Conservation (phyloP, 495 filamentous ascomycete species). For the Sordaria brevicollis region DNA sequence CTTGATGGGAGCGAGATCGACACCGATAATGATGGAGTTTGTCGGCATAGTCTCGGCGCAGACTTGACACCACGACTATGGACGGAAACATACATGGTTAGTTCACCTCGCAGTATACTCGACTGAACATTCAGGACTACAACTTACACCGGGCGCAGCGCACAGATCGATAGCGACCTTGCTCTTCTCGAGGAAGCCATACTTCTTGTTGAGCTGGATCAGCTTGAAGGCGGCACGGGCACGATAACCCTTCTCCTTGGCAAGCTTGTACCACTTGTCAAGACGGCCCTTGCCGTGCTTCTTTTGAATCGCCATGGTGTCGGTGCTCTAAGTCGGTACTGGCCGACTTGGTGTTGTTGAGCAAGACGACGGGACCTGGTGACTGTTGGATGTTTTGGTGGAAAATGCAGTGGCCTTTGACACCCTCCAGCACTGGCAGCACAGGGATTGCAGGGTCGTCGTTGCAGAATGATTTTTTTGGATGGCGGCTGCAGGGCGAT, state of each 20-base stretch:
- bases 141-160: slow-evolving; percentile 81
- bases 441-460: slow-evolving; percentile 2
- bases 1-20: slow-evolving; percentile 94
- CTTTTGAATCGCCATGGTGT: slow-evolving; percentile 89
- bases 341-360: slow-evolving; percentile 3
- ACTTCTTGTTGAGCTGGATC: slow-evolving; percentile 97
- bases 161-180: slow-evolving; percentile 95
- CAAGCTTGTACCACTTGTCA: slow-evolving; percentile 84
- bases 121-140: neutral
- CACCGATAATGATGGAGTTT: slow-evolving; percentile 83
- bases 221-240: slow-evolving; percentile 97
- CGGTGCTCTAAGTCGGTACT: slow-evolving; percentile 4
- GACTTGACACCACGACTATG: slow-evolving; percentile 93
- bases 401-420: neutral
- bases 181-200: slow-evolving; percentile 92
- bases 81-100: slow-evolving; percentile 10
- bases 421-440: neutral
- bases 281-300: slow-evolving; percentile 99
- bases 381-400: neutral
- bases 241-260: slow-evolving; percentile 97
- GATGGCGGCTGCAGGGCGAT: slow-evolving; percentile 8
- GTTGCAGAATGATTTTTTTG: slow-evolving; percentile 4
- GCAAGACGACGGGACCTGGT: neutral
- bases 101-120: neutral
- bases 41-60: slow-evolving; percentile 89